Evolutionary conservation across 139 green algal genomes (phyloP).

Genomic region (Pseudopediastrum boryanum): DNA sequence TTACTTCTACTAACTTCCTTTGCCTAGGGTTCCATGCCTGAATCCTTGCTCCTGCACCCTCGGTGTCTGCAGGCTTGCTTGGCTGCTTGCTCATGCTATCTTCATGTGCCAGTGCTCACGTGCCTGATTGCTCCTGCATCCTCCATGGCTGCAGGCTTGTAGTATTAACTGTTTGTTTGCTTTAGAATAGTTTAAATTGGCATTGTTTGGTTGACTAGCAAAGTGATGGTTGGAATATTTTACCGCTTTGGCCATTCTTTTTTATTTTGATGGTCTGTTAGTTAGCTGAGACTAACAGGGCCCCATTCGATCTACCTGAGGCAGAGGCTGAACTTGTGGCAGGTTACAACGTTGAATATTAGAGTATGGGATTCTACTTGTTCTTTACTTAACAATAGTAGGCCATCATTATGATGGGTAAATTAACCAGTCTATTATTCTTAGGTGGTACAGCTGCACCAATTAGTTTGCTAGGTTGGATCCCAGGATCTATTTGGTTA

Average conservation of each 20-base stretch:
- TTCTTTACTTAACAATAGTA: constrained; percentile 79
- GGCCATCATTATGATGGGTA: constrained; percentile 78
- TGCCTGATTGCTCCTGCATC: no score
- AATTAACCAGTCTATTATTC: constrained; percentile 71
- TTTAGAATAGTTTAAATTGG: constrained; percentile 48
- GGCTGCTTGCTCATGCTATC: no score
- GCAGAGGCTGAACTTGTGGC: constrained; percentile 72
- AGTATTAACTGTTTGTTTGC: constrained; percentile 73
- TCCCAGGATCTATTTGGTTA: constrained; percentile 69
- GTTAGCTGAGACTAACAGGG: constrained; percentile 78
- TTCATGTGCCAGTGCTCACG: no score
- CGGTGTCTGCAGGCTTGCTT: no score
- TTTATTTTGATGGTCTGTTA: constrained; percentile 78
- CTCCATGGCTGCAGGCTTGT: no score
- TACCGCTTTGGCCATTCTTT: constrained; percentile 53
- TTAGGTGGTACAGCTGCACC: constrained; percentile 68
- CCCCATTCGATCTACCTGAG: constrained; percentile 79
- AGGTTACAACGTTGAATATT: constrained; percentile 78
- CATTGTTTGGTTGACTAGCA: constrained; percentile 64
- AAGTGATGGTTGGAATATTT: constrained; percentile 65
- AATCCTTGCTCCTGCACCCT: no score
- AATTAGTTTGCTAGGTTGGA: constrained; percentile 55
- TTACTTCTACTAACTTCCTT: no score
- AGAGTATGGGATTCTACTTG: constrained; percentile 69
- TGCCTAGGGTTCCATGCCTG: no score